phyloP scores from a whole-genome alignment of 139 green algal genomes.

The Bryopsis sp. region DNA sequence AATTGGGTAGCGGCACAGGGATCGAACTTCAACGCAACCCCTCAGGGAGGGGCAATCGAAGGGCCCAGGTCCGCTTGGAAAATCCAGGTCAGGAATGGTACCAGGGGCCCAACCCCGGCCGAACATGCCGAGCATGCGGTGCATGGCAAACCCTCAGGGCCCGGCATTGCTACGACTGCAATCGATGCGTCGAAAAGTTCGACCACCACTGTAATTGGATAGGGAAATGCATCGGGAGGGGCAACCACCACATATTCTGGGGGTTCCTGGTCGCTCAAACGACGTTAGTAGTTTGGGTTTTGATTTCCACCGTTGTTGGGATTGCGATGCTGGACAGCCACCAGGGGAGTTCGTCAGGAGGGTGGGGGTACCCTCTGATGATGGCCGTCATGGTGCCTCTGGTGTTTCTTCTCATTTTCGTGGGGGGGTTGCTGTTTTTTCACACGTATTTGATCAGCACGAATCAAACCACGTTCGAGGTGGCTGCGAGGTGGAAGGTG shows the following conservation, averaged over 20 bases:
- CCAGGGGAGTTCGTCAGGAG: neutral
- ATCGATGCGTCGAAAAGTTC: conserved; percentile 96
- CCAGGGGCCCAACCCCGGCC: too few relatives aligned
- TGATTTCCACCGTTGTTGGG: conserved; percentile 25
- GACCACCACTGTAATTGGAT: conserved; percentile 99
- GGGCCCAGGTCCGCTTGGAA: too few relatives aligned
- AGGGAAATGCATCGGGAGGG: conserved; percentile 70
- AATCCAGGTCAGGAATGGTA: too few relatives aligned
- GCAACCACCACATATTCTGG: conserved; percentile 97
- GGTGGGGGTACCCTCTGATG: neutral
- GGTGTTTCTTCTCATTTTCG: conserved; percentile 81
- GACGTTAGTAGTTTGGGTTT: conserved; percentile 72
- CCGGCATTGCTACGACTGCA: conserved; percentile 89
- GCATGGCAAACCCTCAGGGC: conserved; percentile 85
- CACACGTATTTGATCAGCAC: conserved; percentile 79
- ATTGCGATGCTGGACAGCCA: neutral
- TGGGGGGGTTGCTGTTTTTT: conserved; percentile 83
- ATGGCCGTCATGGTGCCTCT: conserved; percentile 29
- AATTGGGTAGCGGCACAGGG: too few relatives aligned
- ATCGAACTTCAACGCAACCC: too few relatives aligned
- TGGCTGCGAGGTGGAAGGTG: too few relatives aligned
- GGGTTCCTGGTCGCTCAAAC: conserved; percentile 82
- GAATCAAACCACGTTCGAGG: conserved; percentile 97
- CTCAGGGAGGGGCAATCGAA: too few relatives aligned
- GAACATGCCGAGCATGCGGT: too few relatives aligned